Evolutionary conservation across 441 rosid species (phyloP), one percentile per base, ranked within the genome.

Genomic region (Erodium moschatum): DNA sequence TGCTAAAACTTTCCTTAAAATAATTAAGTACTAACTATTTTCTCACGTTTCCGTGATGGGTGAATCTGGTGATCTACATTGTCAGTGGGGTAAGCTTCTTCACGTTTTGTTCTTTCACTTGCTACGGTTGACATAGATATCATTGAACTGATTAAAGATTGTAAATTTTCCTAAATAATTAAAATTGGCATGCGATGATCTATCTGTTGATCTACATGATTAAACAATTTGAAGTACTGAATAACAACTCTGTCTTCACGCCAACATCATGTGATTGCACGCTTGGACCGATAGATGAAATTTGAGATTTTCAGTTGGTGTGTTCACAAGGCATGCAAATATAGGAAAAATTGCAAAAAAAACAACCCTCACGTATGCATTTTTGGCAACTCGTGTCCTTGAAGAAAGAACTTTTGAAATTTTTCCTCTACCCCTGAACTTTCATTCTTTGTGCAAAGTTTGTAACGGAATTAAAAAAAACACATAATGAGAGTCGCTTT

Each of bases 41-140:
- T 67, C 62, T 73, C 79, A 72, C 70, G 74, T 63, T 74, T 69
- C 67, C 69, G 3, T 74, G 79, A 78, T 80, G 80, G 80, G 68
- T 65, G 76, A 67, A 70, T 72, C 65, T 15, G 75, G 74, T 67
- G 72, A 81, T 75, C 31, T 67, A 12, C 65, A 52, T 67, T 80
- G 73, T 54, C 83, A 93, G 97, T 93, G 98, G 98, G 98, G 98
- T 90, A 89, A 85, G 52, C 21, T 9, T 82, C 77, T 78, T 76
- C 75, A 69, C 31, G 74, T 71, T 67, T 70, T 65, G 24, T 69
- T 64, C 27, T 65, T 0, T 3, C 31, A 29, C 31, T 29, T 29
- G 31, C 31, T 29, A 29, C 31, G 2, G 3, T 29, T 29, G 31
- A 29, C 31, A 29, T 9, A 38, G 44, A 9, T 38, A 38, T 38